Evolutionary conservation across 768 basidiomycete genomes (phyloP).

Genomic region (Dendrothele bispora): DNA sequence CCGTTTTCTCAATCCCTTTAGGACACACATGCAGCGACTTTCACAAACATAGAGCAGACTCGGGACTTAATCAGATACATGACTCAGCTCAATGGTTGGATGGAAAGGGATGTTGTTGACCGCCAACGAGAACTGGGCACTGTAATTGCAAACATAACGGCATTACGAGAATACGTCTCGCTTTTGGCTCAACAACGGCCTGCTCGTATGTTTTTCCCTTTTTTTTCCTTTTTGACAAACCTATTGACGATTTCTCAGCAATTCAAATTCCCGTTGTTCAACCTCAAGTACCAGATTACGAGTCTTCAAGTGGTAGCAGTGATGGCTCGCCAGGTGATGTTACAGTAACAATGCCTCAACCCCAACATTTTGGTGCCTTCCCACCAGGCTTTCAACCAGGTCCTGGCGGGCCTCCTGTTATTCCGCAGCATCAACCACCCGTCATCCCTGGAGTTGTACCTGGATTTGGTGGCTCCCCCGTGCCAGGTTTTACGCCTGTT

Average conservation of each 20-base stretch:
- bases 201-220: too few relatives aligned
- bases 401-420: not conserved
- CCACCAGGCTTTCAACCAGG: constrained; percentile 1
- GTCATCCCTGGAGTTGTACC: constrained; percentile 24
- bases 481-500: constrained; percentile 13
- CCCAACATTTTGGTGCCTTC: constrained; percentile 6
- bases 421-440: constrained; percentile 1
- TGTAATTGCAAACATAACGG: constrained; percentile 61
- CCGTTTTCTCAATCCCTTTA: constrained; percentile 25
- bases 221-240: too few relatives aligned
- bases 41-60: constrained; percentile 77
- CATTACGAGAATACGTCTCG: constrained; percentile 41
- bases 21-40: constrained; percentile 76
- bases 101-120: constrained; percentile 75
- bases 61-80: constrained; percentile 81
- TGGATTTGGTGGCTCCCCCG: constrained; percentile 12
- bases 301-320: constrained; percentile 1
- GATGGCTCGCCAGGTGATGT: not conserved
- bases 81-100: constrained; percentile 74
- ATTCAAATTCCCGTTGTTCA: not conserved
- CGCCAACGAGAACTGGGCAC: constrained; percentile 72
- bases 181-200: too few relatives aligned
- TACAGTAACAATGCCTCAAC: constrained; percentile 1
- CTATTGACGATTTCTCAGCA: not conserved
- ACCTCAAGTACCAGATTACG: not conserved